Evolutionary conservation across 2,329 filamentous ascomycete genomes (phyloP).

Genomic region (Dryadomyces quercivorus): DNA sequence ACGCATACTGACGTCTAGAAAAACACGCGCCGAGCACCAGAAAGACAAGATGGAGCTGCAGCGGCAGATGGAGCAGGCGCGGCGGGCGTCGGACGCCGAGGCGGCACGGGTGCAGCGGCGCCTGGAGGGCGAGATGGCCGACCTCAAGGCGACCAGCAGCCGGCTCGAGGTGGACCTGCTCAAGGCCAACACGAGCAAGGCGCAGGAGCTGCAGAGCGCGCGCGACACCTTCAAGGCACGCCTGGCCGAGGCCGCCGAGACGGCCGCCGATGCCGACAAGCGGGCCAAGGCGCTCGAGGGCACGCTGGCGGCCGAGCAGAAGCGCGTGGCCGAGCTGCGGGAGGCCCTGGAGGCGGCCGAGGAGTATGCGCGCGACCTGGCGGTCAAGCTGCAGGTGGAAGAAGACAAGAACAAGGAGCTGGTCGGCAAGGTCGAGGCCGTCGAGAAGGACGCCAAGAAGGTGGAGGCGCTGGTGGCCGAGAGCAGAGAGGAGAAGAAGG

Average conservation of each 20-base stretch:
- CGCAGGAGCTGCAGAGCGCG: constrained; percentile 45
- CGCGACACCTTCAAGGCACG: constrained; percentile 36
- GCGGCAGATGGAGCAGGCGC: constrained; percentile 19
- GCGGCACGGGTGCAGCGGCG: constrained; percentile 34
- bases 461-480: constrained; percentile 23
- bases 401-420: constrained; percentile 15
- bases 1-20: constrained; percentile 3
- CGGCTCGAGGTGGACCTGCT: constrained; percentile 50
- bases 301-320: constrained; percentile 15
- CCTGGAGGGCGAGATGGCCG: constrained; percentile 49
- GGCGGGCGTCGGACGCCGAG: constrained; percentile 34
- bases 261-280: constrained; percentile 10
- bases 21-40: constrained; percentile 15
- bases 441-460: constrained; percentile 20
- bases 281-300: constrained; percentile 18
- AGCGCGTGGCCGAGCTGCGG: constrained; percentile 10
- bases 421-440: constrained; percentile 15
- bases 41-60: constrained; percentile 7
- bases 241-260: constrained; percentile 15
- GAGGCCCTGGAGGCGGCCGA: constrained; percentile 18
- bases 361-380: constrained; percentile 16
- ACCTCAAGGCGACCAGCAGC: constrained; percentile 47
- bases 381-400: constrained; percentile 15
- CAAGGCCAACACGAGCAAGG: constrained; percentile 49
- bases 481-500: constrained; percentile 50